phyloP scores from a whole-genome alignment of 768 basidiomycete genomes.

The Suillus paluster region DNA sequence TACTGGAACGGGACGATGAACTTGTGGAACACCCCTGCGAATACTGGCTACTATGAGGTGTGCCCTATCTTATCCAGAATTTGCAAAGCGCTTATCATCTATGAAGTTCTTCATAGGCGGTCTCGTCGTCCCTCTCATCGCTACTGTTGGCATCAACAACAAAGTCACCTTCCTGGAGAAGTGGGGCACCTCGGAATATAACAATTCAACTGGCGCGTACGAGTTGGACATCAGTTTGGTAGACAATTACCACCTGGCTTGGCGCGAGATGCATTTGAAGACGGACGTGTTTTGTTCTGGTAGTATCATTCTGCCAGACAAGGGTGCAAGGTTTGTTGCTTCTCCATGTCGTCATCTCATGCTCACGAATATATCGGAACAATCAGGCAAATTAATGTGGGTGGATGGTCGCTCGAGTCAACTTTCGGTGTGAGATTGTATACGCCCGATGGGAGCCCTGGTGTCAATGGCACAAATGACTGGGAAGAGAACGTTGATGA shows the following conservation, averaged over 20 bases:
- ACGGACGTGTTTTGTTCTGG: slow-evolving; percentile 83
- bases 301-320: slow-evolving; percentile 75
- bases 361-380: neutral
- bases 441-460: slow-evolving; percentile 66
- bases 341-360: neutral
- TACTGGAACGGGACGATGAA: slow-evolving; percentile 57
- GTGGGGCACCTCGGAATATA: slow-evolving; percentile 60
- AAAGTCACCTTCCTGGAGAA: slow-evolving; percentile 85
- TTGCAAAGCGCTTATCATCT: slow-evolving; percentile 5
- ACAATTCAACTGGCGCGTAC: slow-evolving; percentile 77
- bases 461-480: slow-evolving; percentile 75
- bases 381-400: slow-evolving; percentile 25
- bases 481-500: slow-evolving; percentile 75
- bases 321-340: slow-evolving; percentile 43
- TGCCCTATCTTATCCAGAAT: slow-evolving; percentile 20
- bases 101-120: slow-evolving; percentile 54
- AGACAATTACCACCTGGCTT: slow-evolving; percentile 49
- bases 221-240: slow-evolving; percentile 71
- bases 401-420: slow-evolving; percentile 66
- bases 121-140: slow-evolving; percentile 71
- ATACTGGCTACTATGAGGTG: slow-evolving; percentile 75
- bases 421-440: slow-evolving; percentile 78
- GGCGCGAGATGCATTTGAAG: slow-evolving; percentile 79
- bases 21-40: slow-evolving; percentile 66
- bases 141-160: slow-evolving; percentile 79